phyloP scores from a whole-genome alignment of 352 stramenopile genomes.

The Globisporangium iwayamae region DNA sequence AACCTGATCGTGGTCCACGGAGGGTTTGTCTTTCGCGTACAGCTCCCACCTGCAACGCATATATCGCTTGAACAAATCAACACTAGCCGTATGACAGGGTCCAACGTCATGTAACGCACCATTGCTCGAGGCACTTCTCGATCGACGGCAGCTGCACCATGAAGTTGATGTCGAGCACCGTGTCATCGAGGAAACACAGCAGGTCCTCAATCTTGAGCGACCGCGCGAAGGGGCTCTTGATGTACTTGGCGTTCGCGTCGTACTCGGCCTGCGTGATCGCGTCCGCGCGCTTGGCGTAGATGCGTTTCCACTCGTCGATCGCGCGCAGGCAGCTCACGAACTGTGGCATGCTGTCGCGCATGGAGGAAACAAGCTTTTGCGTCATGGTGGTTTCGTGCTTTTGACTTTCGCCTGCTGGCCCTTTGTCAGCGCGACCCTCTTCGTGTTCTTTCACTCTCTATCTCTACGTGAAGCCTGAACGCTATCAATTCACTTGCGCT shows the following conservation, averaged over 20 bases:
- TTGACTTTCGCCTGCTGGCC: background rate
- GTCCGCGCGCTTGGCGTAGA: slow-evolving; percentile 51
- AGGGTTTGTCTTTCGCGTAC: slow-evolving; percentile 37
- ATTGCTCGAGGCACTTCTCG: slow-evolving; percentile 70
- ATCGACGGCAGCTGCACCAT: slow-evolving; percentile 83
- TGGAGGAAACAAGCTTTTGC: slow-evolving; percentile 57
- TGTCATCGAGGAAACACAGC: slow-evolving; percentile 68
- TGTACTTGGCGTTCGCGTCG: slow-evolving; percentile 67
- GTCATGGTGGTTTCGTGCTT: slow-evolving; percentile 1
- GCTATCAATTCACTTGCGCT: too few species aligned
- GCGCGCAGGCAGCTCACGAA: slow-evolving; percentile 68
- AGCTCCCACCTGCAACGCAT: slow-evolving; percentile 34
- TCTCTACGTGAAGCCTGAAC: background rate
- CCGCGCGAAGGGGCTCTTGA: slow-evolving; percentile 69
- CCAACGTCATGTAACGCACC: slow-evolving; percentile 22
- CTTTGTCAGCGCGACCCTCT: background rate
- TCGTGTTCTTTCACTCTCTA: background rate
- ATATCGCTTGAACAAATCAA: background rate
- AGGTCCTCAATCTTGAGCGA: slow-evolving; percentile 65
- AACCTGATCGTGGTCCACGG: slow-evolving; percentile 53
- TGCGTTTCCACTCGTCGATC: slow-evolving; percentile 71
- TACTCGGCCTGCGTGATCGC: slow-evolving; percentile 53
- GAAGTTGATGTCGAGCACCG: slow-evolving; percentile 74
- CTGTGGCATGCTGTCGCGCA: slow-evolving; percentile 77
- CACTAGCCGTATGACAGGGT: too few species aligned